Evolutionary conservation across 345 rosid species (phyloP).

Genomic region (Geranium rotundifolium): DNA sequence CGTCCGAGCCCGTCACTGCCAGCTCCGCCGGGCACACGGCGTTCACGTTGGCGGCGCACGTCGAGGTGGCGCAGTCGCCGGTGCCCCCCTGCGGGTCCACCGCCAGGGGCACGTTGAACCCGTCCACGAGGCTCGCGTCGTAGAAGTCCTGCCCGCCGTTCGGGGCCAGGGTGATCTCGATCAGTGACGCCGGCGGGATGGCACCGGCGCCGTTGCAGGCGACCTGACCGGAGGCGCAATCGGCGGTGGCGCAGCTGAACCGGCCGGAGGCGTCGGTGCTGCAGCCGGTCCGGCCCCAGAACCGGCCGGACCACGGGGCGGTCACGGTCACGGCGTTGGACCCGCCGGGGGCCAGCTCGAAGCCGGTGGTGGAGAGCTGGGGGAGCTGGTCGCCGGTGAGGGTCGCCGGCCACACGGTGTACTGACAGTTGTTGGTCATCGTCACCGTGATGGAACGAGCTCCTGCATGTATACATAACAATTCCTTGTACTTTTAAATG

Average conservation of each 20-base stretch:
- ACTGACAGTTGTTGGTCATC: constrained; percentile 35
- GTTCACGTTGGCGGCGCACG: constrained; percentile 26
- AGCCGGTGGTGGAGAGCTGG: constrained; percentile 35
- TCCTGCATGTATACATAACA: constrained; percentile 8
- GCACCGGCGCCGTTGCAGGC: constrained; percentile 25
- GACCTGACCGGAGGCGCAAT: constrained; percentile 37
- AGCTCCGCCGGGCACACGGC: constrained; percentile 33
- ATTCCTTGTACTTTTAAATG: too few relatives aligned
- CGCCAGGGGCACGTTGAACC: constrained; percentile 30
- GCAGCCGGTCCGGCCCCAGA: constrained; percentile 49
- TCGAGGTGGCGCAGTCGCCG: constrained; percentile 6
- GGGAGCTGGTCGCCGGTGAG: constrained; percentile 5
- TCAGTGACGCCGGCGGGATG: constrained; percentile 28
- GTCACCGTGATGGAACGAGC: constrained; percentile 23
- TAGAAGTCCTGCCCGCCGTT: constrained; percentile 22
- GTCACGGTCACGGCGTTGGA: constrained; percentile 9
- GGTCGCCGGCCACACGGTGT: constrained; percentile 39
- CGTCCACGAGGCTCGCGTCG: constrained; percentile 37
- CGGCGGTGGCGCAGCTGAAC: constrained; percentile 32
- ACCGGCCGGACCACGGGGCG: constrained; percentile 29
- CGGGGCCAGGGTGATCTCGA: constrained; percentile 23
- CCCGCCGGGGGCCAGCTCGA: constrained; percentile 26
- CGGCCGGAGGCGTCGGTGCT: constrained; percentile 14
- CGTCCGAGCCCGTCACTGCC: constrained; percentile 11
- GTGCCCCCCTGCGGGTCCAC: constrained; percentile 23